phyloP scores from a whole-genome alignment of 495 filamentous ascomycete genomes.

The Aeminium ludgeri region DNA sequence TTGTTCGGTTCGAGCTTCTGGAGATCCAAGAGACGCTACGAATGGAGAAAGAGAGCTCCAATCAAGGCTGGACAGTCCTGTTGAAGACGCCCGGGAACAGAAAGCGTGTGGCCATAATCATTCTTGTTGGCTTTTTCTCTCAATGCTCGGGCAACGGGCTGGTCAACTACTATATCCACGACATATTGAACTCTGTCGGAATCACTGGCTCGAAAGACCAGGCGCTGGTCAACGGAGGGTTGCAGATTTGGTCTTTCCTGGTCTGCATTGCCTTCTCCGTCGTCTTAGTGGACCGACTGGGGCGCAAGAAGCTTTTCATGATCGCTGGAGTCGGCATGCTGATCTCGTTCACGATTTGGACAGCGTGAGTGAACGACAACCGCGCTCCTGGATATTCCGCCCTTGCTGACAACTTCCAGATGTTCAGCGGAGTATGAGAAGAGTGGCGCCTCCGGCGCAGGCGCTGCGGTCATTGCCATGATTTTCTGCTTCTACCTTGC shows the following conservation, averaged over 20 bases:
- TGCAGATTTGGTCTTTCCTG: conserved; percentile 12
- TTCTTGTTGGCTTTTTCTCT: conserved; percentile 7
- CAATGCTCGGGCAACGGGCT: conserved; percentile 13
- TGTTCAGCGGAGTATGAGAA: conserved; percentile 16
- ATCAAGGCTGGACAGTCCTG: conserved; percentile 9
- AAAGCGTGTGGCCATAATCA: conserved; percentile 11
- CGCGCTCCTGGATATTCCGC: too few relatives aligned
- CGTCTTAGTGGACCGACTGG: conserved; percentile 5
- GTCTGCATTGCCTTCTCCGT: conserved; percentile 7
- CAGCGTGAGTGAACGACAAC: conserved; percentile 3
- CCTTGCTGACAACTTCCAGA: neutral
- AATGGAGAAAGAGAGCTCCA: conserved; percentile 14
- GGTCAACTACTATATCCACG: conserved; percentile 7
- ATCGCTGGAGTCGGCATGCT: conserved; percentile 10
- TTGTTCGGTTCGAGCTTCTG: conserved; percentile 41
- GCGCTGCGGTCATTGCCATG: conserved; percentile 14
- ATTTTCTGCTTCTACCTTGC: conserved; percentile 21
- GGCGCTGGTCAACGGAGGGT: conserved; percentile 5
- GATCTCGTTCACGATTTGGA: conserved; percentile 16
- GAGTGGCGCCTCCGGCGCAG: conserved; percentile 6
- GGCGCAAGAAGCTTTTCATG: conserved; percentile 6
- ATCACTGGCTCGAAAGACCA: conserved; percentile 11
- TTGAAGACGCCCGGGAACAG: conserved; percentile 13
- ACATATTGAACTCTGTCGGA: conserved; percentile 21
- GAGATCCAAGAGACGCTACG: conserved; percentile 23